phyloP scores from a whole-genome alignment of 441 rosid species.

The Macaranga tanarius region DNA sequence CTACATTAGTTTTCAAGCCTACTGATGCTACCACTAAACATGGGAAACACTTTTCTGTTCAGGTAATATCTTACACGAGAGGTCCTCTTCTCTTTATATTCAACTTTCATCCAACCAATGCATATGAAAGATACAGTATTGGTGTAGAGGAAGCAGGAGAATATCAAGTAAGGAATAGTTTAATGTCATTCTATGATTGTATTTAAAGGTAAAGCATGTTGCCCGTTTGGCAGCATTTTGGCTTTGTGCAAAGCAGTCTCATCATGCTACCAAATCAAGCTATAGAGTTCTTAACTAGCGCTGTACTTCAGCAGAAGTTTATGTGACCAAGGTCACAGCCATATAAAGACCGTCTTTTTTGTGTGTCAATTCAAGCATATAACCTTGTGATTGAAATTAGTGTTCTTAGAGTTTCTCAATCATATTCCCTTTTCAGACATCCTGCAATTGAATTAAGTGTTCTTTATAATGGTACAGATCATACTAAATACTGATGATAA shows the following conservation, averaged over 20 bases:
- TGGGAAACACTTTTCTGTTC: conserved; percentile 26
- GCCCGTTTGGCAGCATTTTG: not conserved
- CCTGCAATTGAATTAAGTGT: not conserved
- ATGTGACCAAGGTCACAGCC: not conserved
- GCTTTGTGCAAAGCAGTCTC: not conserved
- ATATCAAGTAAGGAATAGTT: conserved; percentile 55
- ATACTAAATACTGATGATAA: conserved; percentile 77
- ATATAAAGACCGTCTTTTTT: not conserved
- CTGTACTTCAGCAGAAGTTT: not conserved
- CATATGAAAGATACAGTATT: conserved; percentile 53
- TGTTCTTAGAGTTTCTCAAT: not conserved
- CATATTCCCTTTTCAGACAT: not conserved
- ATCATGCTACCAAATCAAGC: not conserved
- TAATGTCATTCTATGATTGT: not conserved
- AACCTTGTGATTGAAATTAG: not conserved
- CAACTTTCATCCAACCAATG: conserved; percentile 84
- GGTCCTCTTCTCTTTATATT: conserved; percentile 90
- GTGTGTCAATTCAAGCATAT: not conserved
- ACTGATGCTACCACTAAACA: not conserved
- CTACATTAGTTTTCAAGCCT: not conserved
- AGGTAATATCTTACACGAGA: conserved; percentile 79
- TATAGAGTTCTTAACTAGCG: not conserved
- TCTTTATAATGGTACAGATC: conserved; percentile 45
- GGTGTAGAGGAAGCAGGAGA: conserved; percentile 99
- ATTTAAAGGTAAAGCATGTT: not conserved